A percentile compares a stretch with the other conserved stretches of the same genome.
Conservation (phyloP, 2,329 filamentous ascomycete species). For the Calonectria honghensis region DNA sequence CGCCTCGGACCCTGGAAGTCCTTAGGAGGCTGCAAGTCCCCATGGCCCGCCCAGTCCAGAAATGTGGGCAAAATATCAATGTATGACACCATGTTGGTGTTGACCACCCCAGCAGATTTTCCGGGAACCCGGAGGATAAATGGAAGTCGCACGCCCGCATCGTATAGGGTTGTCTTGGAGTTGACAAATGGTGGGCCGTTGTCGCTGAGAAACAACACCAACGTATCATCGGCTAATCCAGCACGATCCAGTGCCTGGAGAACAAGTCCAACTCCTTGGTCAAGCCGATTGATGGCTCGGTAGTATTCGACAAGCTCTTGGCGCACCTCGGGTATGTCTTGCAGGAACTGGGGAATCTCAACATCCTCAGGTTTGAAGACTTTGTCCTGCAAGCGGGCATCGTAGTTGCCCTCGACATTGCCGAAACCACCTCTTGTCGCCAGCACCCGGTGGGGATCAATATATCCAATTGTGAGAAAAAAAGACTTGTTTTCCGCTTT, state of each 20-base stretch:
- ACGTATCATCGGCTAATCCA: constrained; percentile 60
- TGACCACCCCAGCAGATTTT: constrained; percentile 53
- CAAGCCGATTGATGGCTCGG: constrained; percentile 63
- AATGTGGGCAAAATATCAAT: constrained; percentile 68
- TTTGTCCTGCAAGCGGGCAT: constrained; percentile 49
- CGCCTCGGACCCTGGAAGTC: constrained; percentile 38
- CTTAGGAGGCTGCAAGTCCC: constrained; percentile 39
- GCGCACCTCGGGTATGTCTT: constrained; percentile 62
- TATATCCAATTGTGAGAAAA: constrained; percentile 67
- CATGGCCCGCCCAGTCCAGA: constrained; percentile 62
- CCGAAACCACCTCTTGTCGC: constrained; percentile 64
- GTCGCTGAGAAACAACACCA: constrained; percentile 69
- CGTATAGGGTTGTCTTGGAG: constrained; percentile 70
- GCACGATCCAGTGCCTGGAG: constrained; percentile 58
- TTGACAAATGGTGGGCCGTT: constrained; percentile 71
- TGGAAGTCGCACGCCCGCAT: constrained; percentile 67
- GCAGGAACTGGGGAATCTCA: constrained; percentile 64
- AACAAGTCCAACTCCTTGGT: constrained; percentile 64
- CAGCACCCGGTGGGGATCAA: constrained; percentile 67
- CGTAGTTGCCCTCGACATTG: constrained; percentile 60
- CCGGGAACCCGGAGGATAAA: constrained; percentile 63
- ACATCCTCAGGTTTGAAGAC: constrained; percentile 59
- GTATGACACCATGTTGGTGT: constrained; percentile 67
- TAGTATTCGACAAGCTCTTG: constrained; percentile 66
- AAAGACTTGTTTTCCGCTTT: constrained; percentile 60